Conservation (phyloP, 352 stramenopile species). For the Phytophthora ohioensis region DNA sequence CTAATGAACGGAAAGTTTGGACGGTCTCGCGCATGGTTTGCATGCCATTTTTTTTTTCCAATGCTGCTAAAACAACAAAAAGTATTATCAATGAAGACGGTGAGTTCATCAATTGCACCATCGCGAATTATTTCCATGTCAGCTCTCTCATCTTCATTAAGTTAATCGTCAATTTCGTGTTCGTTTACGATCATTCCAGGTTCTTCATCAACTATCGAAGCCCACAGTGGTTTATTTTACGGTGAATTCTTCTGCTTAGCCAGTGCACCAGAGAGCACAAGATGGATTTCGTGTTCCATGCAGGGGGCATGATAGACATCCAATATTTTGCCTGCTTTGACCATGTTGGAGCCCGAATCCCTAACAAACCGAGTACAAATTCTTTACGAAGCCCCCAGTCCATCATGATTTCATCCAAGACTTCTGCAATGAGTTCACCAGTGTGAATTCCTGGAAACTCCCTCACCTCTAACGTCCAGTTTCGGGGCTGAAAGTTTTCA, state of each 20-base stretch:
- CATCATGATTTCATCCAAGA: conserved; percentile 3
- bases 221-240: neutral
- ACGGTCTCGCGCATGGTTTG: conserved; percentile 1
- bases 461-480: conserved; percentile 23
- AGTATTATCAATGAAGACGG: conserved; percentile 5
- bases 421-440: neutral
- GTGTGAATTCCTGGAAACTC: conserved; percentile 13
- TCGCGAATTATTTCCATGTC: conserved; percentile 3
- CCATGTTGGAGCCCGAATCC: conserved; percentile 15
- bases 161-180: neutral
- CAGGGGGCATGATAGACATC: neutral
- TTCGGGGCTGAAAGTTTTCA: conserved; percentile 1
- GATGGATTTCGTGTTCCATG: conserved; percentile 2
- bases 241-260: neutral
- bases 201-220: neutral
- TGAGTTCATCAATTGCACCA: neutral
- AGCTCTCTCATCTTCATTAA: conserved; percentile 3
- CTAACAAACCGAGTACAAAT: neutral
- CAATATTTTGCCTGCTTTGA: neutral
- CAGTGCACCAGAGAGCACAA: neutral
- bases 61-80: neutral
- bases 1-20: conserved; percentile 12
- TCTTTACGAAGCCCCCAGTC: neutral
- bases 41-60: conserved; percentile 13
- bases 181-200: neutral